Conservation (phyloP, 2,329 filamentous ascomycete genomes). For the Sphaerulina vaccinii region DNA sequence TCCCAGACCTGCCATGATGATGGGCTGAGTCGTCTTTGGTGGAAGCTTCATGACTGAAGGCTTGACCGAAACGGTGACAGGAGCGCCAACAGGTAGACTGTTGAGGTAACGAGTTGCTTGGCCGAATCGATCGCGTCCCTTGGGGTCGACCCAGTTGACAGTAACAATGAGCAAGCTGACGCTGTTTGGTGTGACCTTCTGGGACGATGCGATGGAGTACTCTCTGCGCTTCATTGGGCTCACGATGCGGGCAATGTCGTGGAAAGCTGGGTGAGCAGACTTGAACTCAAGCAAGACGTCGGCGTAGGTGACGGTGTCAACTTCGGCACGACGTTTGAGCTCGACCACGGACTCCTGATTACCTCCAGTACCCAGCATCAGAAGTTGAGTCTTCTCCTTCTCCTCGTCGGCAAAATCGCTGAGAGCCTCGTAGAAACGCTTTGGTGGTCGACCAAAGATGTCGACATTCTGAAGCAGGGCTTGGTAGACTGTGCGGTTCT, state of each 20-base stretch:
- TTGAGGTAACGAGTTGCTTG: conserved; percentile 91
- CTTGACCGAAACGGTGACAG: conserved; percentile 91
- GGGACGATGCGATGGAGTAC: conserved; percentile 98
- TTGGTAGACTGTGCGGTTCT: conserved; percentile 91
- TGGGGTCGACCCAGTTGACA: conserved; percentile 88
- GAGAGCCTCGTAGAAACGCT: conserved; percentile 94
- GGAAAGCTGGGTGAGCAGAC: conserved; percentile 83
- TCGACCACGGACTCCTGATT: conserved; percentile 75
- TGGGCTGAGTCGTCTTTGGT: conserved; percentile 76
- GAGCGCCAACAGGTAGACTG: conserved; percentile 68
- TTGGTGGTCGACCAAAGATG: conserved; percentile 93
- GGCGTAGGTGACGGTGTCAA: conserved; percentile 87
- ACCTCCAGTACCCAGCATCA: conserved; percentile 64
- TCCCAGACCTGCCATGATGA: conserved; percentile 99
- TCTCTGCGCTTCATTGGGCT: conserved; percentile 91
- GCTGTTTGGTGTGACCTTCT: conserved; percentile 86
- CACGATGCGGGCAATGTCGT: conserved; percentile 84
- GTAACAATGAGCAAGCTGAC: conserved; percentile 96
- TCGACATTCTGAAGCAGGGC: conserved; percentile 88
- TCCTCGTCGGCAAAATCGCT: conserved; percentile 82
- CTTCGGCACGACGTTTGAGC: conserved; percentile 88
- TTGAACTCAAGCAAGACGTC: conserved; percentile 87
- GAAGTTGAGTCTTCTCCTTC: conserved; percentile 76
- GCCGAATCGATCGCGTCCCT: conserved; percentile 84
- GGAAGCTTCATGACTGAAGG: conserved; percentile 99